Conservation (phyloP, 768 basidiomycete genomes). For the Tubosaeta sp. region DNA sequence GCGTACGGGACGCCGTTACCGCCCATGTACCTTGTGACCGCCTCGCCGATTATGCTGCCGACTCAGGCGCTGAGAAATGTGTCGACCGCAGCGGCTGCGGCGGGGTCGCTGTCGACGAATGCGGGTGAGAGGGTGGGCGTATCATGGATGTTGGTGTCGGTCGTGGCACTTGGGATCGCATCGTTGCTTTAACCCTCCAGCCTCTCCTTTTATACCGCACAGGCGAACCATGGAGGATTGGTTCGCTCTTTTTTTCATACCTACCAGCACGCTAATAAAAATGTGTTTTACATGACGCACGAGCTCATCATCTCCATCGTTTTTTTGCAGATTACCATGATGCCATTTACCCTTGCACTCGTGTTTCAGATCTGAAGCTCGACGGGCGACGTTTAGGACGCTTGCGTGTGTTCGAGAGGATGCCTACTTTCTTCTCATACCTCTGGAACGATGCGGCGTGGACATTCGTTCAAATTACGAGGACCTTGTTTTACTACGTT, state of each 20-base stretch:
- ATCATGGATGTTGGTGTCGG: slow-evolving; percentile 9
- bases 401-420: too few relatives aligned
- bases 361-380: neutral
- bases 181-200: slow-evolving; percentile 22
- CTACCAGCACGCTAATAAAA: slow-evolving; percentile 1
- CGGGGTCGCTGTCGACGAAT: slow-evolving; percentile 6
- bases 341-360: neutral
- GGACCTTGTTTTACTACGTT: neutral
- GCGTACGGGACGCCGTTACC: slow-evolving; percentile 76
- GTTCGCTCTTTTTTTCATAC: neutral
- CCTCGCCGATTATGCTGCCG: slow-evolving; percentile 84
- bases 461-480: neutral
- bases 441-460: neutral
- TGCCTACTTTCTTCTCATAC: neutral
- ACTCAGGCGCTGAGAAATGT: slow-evolving; percentile 61
- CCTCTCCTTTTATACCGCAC: neutral
- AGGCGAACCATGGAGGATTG: neutral
- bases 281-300: neutral
- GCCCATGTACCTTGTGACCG: slow-evolving; percentile 62
- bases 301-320: neutral
- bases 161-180: slow-evolving; percentile 20
- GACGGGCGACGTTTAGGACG: neutral
- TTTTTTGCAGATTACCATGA: neutral
- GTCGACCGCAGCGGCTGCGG: slow-evolving; percentile 14
- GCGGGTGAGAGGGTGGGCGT: slow-evolving; percentile 24